Base-by-base conservation (phyloP, 169 alveolate species). In the Plasmodium coatneyi region DNA sequence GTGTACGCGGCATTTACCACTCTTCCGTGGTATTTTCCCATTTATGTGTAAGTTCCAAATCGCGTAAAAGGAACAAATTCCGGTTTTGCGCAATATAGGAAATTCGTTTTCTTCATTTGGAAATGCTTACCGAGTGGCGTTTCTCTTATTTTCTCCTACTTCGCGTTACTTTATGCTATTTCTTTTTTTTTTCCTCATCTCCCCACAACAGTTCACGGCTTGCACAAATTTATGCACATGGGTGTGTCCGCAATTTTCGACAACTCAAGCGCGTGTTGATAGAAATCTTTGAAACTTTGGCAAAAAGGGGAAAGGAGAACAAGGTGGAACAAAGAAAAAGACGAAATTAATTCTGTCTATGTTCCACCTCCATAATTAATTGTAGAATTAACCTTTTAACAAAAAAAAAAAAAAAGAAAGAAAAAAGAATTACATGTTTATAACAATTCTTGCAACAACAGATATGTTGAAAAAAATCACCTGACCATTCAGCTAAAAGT, bases 181-280 rank as follows among this genome's bases (percentile, higher is more conserved):
- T 60, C 34, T 25, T 60, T 60, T 60, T 60, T 56, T n/a, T 60
- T 60, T 60, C 74, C 32, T n/a, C 32, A 25, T 5, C 12, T 22
- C 32, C 32, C 74, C 28, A 60, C 28, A 22, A 60, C 43, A 30
- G 9, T 84, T 14, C 60, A 43, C 43, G 56, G 22, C 30, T 70
- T 22, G 60, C n/a, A 66, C 32, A 70, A 60, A 78, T 87, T n/a
- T 87, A 78, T 87, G 93, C 93, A 87, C 54, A 87, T 60, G 81
- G 93, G 93, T 87, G 93, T 87, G 81, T 78, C 25, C 41, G 32
- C 16, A 30, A 76, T 60, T 78, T 34, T 39, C 28, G 30, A 19
- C n/a, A 82, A 54, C 25, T 79, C 34, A 79, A 39, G 30, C 16
- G 32, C 84, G 54, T 25, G 60, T 79, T 16, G 36, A 79, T 32